Base-by-base conservation (phyloP, 2,329 filamentous ascomycete genomes). In the Diplodia intermedia region DNA sequence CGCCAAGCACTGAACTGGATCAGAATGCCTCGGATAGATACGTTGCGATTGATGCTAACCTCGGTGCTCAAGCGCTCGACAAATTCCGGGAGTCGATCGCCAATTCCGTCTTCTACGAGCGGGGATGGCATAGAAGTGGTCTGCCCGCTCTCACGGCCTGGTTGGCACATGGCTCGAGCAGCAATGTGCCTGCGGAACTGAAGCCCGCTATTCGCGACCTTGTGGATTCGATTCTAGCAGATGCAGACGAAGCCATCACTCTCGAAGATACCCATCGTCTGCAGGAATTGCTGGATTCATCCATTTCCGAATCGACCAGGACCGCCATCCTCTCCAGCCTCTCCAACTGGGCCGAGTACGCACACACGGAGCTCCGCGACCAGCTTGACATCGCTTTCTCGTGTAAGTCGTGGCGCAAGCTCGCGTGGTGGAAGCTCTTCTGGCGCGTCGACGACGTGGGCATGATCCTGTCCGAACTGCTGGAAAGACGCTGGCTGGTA, bases 341-440 rank as follows among this genome's bases (percentile, higher is more conserved):
- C 0, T 83, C 87, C 0, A 78, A 81, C 3, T 97, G 94, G 93
- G 89, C 93, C 0, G 89, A 94, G 73, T 83, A 84, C 26, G 92
- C 92, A 0, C 94, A 98, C 76, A 86, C 88, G 0, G 94, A 98
- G 78, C 85, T 98, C 8, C 91, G 93, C 70, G 86, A 90, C 62
- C 87, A 93, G 72, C 86, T 97, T 1, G 90, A 94, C 71, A 81
- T 88, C 54, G 93, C 92, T 0, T 94, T 97, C 73, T 83, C 86
- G 0, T 89, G 91, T n/a, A 85, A 82, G 20, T 85, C 89, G 49
- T 97, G 94, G 94, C 86, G 88, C 31, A 90, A 91, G 70, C 83
- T 97, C 4, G 86, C 89, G 18, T 98, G 94, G 94, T 97, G 93
- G 91, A 97, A 97, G 77, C 85, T 98, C 0, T 93, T 97, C 76